Evolutionary conservation across 306 rosid genomes (phyloP).

Genomic region (Fagus crenata): DNA sequence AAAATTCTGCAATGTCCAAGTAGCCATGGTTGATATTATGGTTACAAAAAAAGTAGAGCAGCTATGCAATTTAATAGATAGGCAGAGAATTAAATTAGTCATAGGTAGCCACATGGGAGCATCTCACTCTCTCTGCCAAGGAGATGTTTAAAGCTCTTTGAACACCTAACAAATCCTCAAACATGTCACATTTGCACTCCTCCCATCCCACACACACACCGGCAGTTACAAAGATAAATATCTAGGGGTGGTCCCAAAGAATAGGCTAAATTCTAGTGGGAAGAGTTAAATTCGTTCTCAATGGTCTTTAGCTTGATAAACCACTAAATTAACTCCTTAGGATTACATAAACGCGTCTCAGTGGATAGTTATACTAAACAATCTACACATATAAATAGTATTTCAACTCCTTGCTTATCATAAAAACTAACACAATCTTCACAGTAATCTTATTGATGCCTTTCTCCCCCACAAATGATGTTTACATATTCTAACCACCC

Average conservation of each 20-base stretch:
- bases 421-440: not conserved
- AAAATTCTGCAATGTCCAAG: slow-evolving; percentile 64
- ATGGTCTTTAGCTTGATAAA: too few species aligned
- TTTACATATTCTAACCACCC: not conserved
- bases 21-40: not conserved
- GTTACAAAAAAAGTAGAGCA: slow-evolving; percentile 8
- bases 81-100: slow-evolving; percentile 8
- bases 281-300: too few species aligned
- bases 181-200: too few species aligned
- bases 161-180: too few species aligned
- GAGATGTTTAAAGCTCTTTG: too few species aligned
- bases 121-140: too few species aligned
- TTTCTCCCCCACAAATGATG: not conserved
- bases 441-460: not conserved
- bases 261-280: too few species aligned
- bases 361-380: not conserved
- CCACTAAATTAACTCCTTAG: too few species aligned
- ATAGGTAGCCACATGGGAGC: not conserved
- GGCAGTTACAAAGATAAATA: too few species aligned
- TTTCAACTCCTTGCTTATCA: not conserved
- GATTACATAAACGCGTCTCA: not conserved
- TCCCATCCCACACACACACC: too few species aligned
- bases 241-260: too few species aligned
- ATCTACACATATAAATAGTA: not conserved
- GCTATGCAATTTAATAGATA: slow-evolving; percentile 3